These are phyloP conservation scores for Termitomyces heimii DNA, from an alignment of 768 basidiomycete genomes.

Conservation along the genomic window DNA sequence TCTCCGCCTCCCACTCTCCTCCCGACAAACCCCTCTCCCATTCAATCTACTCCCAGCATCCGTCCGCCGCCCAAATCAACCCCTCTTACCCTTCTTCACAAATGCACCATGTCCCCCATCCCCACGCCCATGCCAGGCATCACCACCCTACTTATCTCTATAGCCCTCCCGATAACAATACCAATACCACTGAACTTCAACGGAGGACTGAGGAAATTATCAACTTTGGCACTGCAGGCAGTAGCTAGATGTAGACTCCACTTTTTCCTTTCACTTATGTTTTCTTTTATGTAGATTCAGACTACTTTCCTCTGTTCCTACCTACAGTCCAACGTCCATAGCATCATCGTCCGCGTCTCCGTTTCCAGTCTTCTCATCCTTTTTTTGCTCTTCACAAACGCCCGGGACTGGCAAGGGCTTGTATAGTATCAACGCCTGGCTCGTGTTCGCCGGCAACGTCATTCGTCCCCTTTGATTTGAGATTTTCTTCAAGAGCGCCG, in stretches of 20 bases:
- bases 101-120: conserved; percentile 80
- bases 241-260: conserved; percentile 9
- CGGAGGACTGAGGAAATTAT: conserved; percentile 42
- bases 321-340: conserved; percentile 47
- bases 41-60: conserved; percentile 16
- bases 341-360: conserved; percentile 31
- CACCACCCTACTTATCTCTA: conserved; percentile 48
- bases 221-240: conserved; percentile 31
- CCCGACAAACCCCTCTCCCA: conserved; percentile 14
- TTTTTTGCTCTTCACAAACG: conserved; percentile 9
- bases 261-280: conserved; percentile 13
- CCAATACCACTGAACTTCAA: conserved; percentile 30
- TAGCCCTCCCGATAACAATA: conserved; percentile 27
- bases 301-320: conserved; percentile 2
- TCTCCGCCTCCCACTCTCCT: conserved; percentile 6
- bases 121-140: conserved; percentile 71
- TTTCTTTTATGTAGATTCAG: conserved; percentile 6
- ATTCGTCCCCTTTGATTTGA: conserved; percentile 21
- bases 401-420: conserved; percentile 29
- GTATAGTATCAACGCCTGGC: conserved; percentile 53
- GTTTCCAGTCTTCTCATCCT: conserved; percentile 6
- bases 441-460: conserved; percentile 16
- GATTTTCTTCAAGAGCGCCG: conserved; percentile 40
- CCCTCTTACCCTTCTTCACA: conserved; percentile 48
- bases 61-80: conserved; percentile 26